Base-by-base conservation (phyloP, 192 early-diverging fungal species). In the Podila epicladia region DNA sequence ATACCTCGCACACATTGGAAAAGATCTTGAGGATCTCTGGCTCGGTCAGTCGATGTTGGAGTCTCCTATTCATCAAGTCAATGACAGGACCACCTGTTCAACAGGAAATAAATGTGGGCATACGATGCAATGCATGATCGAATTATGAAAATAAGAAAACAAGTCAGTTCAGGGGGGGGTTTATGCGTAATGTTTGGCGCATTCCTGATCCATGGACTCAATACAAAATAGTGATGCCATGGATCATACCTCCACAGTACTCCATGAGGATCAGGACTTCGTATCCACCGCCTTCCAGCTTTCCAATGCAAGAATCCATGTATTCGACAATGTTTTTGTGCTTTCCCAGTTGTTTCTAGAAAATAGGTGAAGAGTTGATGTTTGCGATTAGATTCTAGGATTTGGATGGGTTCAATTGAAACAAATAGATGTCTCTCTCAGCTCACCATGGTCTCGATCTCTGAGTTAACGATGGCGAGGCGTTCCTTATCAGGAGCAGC, bases 241-340 rank as follows among this genome's bases (percentile, higher is more conserved):
- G 9, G 58, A 28, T 13, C 62, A 74, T 88, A 90, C 95, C 92
- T 22, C 89, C 79, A 82, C 97, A 98, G 78, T 94, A 92, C 75
- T 98, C 97, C 94, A 97, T 97, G 76, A 98, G 85, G 57, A 98
- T 96, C 58, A 93, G 87, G 15, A 90, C 85, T 67, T 96, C 93
- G 60, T 87, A 96, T n/a, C 93, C 91, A 20, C 87, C 92, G 22
- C 77, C 75, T 32, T 84, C 83, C 51, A 89, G 63, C 50, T 82
- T 83, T 64, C 83, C 83, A 26, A 91, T 82, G 66, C 91, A 86
- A 5, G 92, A 92, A 63, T 95, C 97, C 59, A 92, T 86, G 69
- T 94, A 95, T 53, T 84, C 71, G 24, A 96, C 94, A 69, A 97
- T 95, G 71, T 96, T 92, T 37, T 93, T 89, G 78, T 97, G 95